Percentiles rank a stretch among this genome's conserved stretches.
phyloP scores from a whole-genome alignment of 1,284 basidiomycete species.

The Caloboletus inedulis region DNA sequence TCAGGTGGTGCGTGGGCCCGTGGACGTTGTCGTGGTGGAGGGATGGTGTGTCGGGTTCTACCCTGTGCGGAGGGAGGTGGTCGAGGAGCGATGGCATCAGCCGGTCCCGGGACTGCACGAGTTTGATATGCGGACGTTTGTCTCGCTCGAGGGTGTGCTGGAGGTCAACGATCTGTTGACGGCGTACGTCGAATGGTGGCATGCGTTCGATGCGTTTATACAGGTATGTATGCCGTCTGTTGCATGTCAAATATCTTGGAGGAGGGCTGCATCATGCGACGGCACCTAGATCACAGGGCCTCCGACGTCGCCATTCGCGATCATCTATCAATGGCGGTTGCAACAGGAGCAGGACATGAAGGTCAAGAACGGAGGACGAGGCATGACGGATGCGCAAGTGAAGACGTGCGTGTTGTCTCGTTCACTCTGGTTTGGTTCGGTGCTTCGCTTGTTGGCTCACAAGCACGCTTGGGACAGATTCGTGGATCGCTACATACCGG shows the following conservation, averaged over 20 bases:
- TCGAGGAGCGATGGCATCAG: constrained; percentile 39
- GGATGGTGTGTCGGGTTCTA: constrained; percentile 82
- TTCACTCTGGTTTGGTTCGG: constrained; percentile 1
- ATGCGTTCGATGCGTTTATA: constrained; percentile 63
- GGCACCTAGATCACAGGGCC: constrained; percentile 48
- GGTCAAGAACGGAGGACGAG: constrained; percentile 71
- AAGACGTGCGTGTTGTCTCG: constrained; percentile 47
- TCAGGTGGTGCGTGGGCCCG: constrained; percentile 42
- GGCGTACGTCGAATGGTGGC: constrained; percentile 65
- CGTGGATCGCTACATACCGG: constrained; percentile 80
- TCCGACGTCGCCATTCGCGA: constrained; percentile 46
- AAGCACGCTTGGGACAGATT: constrained; percentile 45
- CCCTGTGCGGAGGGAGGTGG: constrained; percentile 35
- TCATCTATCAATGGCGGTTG: constrained; percentile 76
- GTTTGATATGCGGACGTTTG: constrained; percentile 30
- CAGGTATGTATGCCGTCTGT: constrained; percentile 46
- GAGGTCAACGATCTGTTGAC: constrained; percentile 60
- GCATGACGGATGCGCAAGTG: constrained; percentile 83
- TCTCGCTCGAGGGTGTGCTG: constrained; percentile 48
- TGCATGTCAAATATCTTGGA: neutral
- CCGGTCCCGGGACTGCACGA: constrained; percentile 39
- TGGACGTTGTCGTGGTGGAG: constrained; percentile 88
- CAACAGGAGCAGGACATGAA: constrained; percentile 91
- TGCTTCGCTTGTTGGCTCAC: constrained; percentile 2
- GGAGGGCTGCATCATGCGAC: neutral